Base-by-base conservation (phyloP, 106 monocot genomes). In the Dendrobium officinale region DNA sequence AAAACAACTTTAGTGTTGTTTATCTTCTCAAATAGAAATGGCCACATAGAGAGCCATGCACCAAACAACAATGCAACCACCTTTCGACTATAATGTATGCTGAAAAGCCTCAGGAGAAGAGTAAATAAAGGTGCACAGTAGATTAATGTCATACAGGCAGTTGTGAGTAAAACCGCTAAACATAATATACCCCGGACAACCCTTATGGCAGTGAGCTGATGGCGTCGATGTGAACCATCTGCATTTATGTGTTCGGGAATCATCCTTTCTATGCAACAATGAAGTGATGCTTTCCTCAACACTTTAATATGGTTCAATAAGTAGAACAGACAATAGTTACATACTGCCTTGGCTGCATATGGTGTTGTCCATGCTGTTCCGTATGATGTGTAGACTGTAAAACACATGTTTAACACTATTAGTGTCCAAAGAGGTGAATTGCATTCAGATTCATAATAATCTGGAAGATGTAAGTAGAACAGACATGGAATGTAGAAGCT, bases 21-120 rank as follows among this genome's bases (percentile, higher is more conserved):
- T 76, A 99, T 89, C 79, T 91, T 99, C 89, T 99, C 95, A 58
- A 95, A 99, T 49, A 99, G 80, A 73, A 94, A 90, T 51, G 98
- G 95, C 94, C 92, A 92, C 84, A 99, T 79, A 82, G 91, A 91
- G 31, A 99, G 81, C 94, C 98, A 99, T 54, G 77, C 77, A 27
- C 91, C 95, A 81, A 95, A 99, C 6, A 99, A 77, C 42, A 87
- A 15, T 8, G 95, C 89, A 27, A 91, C 92, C 6, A 78, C 81
- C 61, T 88, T 83, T 76, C 95, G 77, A 82, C 95, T 95, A 67
- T 91, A 80, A 73, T 91, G 92, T 61, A 91, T 77, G 51, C 91
- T 95, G 70, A 95, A 95, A 31, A 91, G 79, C 33, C 98, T 81
- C 72, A 95, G n/a, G 0, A 90, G 3, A 42, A 89, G 82, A 82